These are phyloP conservation scores for Phytophthora megakarya DNA, from an alignment of 352 stramenopile genomes.

Conservation along the genomic window DNA sequence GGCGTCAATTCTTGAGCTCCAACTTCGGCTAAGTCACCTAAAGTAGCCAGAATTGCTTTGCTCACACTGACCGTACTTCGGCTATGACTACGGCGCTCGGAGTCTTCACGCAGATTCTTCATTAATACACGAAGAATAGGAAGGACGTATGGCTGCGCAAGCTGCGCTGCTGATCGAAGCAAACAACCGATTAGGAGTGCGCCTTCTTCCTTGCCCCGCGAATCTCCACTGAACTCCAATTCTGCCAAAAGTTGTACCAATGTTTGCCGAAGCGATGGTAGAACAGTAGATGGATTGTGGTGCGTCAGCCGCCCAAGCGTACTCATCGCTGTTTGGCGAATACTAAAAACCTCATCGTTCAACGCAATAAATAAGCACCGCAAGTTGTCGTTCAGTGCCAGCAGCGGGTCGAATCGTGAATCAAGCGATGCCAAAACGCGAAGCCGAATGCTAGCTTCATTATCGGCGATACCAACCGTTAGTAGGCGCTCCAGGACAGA, in stretches of 20 bases:
- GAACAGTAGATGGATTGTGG: slow-evolving; percentile 80
- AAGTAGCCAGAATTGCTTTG: slow-evolving; percentile 83
- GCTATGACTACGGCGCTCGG: slow-evolving; percentile 65
- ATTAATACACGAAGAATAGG: slow-evolving; percentile 86
- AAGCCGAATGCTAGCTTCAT: slow-evolving; percentile 82
- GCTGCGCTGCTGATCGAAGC: slow-evolving; percentile 71
- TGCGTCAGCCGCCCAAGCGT: slow-evolving; percentile 85
- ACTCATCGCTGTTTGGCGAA: slow-evolving; percentile 89
- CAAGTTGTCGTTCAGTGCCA: slow-evolving; percentile 85
- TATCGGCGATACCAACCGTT: slow-evolving; percentile 87
- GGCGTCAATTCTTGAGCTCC: slow-evolving; percentile 78
- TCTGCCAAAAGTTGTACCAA: slow-evolving; percentile 87
- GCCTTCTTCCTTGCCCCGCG: slow-evolving; percentile 82
- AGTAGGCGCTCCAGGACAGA: slow-evolving; percentile 81
- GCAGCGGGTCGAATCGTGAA: slow-evolving; percentile 77
- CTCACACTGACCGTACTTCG: slow-evolving; percentile 81
- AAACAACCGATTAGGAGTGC: slow-evolving; percentile 82
- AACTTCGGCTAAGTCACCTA: slow-evolving; percentile 82
- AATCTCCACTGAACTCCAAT: slow-evolving; percentile 85
- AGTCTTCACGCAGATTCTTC: slow-evolving; percentile 89
- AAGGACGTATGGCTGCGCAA: slow-evolving; percentile 86
- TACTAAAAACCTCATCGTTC: slow-evolving; percentile 89
- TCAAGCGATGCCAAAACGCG: slow-evolving; percentile 83
- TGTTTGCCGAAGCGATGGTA: slow-evolving; percentile 85
- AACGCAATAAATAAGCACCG: slow-evolving; percentile 87